A percentile compares a stretch with the other conserved stretches of the same genome.
Evolutionary conservation across 2,329 filamentous ascomycete genomes (phyloP).

Genomic region (Aspergillus versicolor): DNA sequence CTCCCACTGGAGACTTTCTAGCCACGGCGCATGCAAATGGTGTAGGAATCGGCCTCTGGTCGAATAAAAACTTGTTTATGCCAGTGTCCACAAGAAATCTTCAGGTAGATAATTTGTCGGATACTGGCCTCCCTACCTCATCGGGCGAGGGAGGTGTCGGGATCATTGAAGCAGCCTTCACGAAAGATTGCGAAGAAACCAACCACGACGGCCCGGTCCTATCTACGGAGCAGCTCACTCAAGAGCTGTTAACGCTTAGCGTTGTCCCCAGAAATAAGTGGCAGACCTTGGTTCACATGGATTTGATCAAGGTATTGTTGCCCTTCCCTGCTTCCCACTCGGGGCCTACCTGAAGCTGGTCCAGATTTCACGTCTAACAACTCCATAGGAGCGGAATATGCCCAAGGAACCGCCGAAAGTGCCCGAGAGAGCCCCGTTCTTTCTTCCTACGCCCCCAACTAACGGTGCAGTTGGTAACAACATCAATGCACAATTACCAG

Average conservation of each 20-base stretch:
- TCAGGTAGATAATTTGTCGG: conserved; percentile 69
- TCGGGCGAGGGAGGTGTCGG: conserved; percentile 80
- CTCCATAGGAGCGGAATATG: conserved; percentile 75
- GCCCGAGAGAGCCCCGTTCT: conserved; percentile 94
- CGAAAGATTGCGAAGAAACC: conserved; percentile 50
- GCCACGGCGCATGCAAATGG: conserved; percentile 80
- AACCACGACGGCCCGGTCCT: conserved; percentile 56
- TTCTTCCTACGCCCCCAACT: conserved; percentile 60
- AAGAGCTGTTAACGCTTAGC: conserved; percentile 83
- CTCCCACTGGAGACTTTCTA: conserved; percentile 87
- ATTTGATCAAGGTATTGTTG: conserved; percentile 65
- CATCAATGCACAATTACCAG: conserved; percentile 27
- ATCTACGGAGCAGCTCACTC: conserved; percentile 71
- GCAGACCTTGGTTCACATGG: conserved; percentile 91
- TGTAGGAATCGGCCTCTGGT: conserved; percentile 93
- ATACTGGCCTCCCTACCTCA: conserved; percentile 67
- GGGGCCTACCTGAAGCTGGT: neutral
- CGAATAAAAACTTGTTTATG: conserved; percentile 86
- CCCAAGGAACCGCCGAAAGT: conserved; percentile 87
- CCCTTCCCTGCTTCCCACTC: neutral
- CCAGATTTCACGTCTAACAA: conserved; percentile 11
- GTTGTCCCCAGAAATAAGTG: conserved; percentile 86
- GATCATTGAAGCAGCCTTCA: conserved; percentile 73
- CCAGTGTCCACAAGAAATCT: conserved; percentile 85
- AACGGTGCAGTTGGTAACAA: conserved; percentile 26